A percentile compares a stretch with the other conserved stretches of the same genome.
Evolutionary conservation across 306 rosid species (phyloP).

Genomic region (Lathyrus sativus): DNA sequence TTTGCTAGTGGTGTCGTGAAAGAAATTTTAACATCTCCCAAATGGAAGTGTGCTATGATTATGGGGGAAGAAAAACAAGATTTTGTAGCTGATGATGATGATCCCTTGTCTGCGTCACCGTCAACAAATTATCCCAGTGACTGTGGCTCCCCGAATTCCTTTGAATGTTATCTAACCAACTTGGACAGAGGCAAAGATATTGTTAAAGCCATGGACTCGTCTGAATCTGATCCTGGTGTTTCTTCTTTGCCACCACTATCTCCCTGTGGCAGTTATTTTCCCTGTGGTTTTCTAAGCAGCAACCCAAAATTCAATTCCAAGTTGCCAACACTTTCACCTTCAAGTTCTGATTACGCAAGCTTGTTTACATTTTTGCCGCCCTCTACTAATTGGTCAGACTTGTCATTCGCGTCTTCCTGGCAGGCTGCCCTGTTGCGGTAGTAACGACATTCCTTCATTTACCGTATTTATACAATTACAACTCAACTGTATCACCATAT

Average conservation of each 20-base stretch:
- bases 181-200: too few relatives aligned
- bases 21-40: too few relatives aligned
- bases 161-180: too few relatives aligned
- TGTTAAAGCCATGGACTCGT: conserved; percentile 41
- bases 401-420: conserved; percentile 64
- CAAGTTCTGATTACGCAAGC: conserved; percentile 80
- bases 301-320: conserved; percentile 62
- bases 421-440: too few relatives aligned
- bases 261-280: conserved; percentile 53
- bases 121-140: too few relatives aligned
- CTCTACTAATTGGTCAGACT: too few relatives aligned
- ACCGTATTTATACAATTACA: too few relatives aligned
- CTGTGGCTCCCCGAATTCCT: too few relatives aligned
- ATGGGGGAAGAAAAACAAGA: too few relatives aligned
- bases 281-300: conserved; percentile 53
- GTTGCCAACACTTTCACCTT: conserved; percentile 88
- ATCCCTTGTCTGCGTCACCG: too few relatives aligned
- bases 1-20: conserved; percentile 59
- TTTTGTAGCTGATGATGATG: conserved; percentile 33
- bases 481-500: too few relatives aligned
- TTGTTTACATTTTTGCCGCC: conserved; percentile 75
- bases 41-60: conserved; percentile 43
- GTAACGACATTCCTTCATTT: too few relatives aligned
- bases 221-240: conserved; percentile 43
- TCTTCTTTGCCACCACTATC: conserved; percentile 51